These are phyloP conservation scores for Zygoascus meyerae DNA, from an alignment of 1,139 yeast genomes.

Conservation along the genomic window DNA sequence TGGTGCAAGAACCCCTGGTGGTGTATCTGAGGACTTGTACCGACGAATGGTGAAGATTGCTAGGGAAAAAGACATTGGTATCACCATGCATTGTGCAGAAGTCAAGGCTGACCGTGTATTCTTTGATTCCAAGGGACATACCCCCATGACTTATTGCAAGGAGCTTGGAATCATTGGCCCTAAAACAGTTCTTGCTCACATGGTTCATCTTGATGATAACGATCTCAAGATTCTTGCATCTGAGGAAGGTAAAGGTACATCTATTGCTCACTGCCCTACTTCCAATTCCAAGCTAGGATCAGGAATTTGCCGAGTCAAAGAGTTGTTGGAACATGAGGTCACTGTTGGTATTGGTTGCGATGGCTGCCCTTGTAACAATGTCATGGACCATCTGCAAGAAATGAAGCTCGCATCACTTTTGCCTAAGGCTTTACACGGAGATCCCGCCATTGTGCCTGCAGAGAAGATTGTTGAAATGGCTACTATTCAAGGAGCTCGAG, in stretches of 20 bases:
- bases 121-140: slow-evolving; percentile 10
- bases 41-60: slow-evolving; percentile 11
- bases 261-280: slow-evolving; percentile 14
- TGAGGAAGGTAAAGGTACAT: slow-evolving; percentile 10
- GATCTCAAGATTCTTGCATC: slow-evolving; percentile 11
- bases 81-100: slow-evolving; percentile 16
- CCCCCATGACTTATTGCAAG: slow-evolving; percentile 13
- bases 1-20: slow-evolving; percentile 14
- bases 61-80: slow-evolving; percentile 9
- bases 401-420: slow-evolving; percentile 14
- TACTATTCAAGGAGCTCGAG: slow-evolving; percentile 13
- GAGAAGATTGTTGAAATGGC: slow-evolving; percentile 13
- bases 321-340: slow-evolving; percentile 9
- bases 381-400: slow-evolving; percentile 13
- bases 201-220: slow-evolving; percentile 13
- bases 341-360: slow-evolving; percentile 15
- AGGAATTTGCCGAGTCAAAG: slow-evolving; percentile 13
- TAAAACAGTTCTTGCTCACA: slow-evolving; percentile 14
- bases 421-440: slow-evolving; percentile 9
- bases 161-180: slow-evolving; percentile 13
- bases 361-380: slow-evolving; percentile 14
- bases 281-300: slow-evolving; percentile 14
- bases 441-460: slow-evolving; percentile 11
- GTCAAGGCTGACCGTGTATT: slow-evolving; percentile 11
- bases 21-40: slow-evolving; percentile 8